Conservation (phyloP, 768 basidiomycete species). For the Leccinum sublutescens region DNA sequence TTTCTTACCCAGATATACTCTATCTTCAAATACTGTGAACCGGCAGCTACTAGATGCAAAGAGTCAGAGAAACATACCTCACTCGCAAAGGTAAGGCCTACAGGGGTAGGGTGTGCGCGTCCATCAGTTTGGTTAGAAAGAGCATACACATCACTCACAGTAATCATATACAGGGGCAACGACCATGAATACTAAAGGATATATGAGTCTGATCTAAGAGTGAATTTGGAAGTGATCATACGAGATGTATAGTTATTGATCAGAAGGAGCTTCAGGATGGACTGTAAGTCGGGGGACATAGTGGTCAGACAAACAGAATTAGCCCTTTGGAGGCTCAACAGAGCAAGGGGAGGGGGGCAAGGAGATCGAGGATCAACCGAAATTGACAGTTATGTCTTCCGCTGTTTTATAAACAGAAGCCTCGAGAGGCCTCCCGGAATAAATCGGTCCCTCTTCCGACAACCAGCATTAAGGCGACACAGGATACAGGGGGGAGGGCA, state of each 20-base stretch:
- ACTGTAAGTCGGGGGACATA: neutral
- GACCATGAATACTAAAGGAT: neutral
- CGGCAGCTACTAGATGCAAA: neutral
- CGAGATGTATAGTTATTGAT: neutral
- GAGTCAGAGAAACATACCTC: neutral
- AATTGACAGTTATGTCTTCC: neutral
- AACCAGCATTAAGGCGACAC: neutral
- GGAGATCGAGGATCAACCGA: neutral
- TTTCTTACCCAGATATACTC: constrained; percentile 18
- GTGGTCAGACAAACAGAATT: neutral
- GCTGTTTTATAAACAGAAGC: neutral
- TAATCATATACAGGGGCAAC: neutral
- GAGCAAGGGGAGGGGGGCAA: neutral
- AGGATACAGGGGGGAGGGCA: neutral
- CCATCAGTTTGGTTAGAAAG: neutral
- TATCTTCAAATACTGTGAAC: neutral
- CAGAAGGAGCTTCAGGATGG: neutral
- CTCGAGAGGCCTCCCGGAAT: neutral
- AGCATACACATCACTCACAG: neutral
- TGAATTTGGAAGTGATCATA: neutral
- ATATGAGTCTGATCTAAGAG: neutral
- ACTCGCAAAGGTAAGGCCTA: constrained; percentile 7
- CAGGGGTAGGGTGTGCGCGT: neutral
- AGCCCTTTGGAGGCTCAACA: neutral
- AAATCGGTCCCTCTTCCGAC: neutral